A percentile compares a stretch with the other conserved stretches of the same genome.
Conservation (phyloP, 2,329 filamentous ascomycete species). For the Madurella fahalii region DNA sequence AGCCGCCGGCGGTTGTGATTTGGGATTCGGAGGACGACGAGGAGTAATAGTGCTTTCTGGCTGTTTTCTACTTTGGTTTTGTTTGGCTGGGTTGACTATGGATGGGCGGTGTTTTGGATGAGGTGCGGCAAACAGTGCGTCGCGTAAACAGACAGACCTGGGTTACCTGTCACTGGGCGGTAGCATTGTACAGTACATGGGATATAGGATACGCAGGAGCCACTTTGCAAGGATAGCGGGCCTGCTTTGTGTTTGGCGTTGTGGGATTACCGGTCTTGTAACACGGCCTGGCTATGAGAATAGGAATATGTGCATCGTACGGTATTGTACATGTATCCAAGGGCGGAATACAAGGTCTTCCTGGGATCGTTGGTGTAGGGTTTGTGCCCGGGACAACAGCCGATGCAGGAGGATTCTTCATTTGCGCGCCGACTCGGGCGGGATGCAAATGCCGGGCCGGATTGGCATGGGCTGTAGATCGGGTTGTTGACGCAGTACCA, state of each 20-base stretch:
- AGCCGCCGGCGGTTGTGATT: slow-evolving; percentile 30
- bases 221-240: too few species aligned
- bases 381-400: too few species aligned
- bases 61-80: background rate
- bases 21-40: slow-evolving; percentile 35
- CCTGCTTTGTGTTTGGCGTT: too few species aligned
- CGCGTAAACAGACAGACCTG: too few species aligned
- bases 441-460: background rate
- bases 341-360: too few species aligned
- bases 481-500: too few species aligned
- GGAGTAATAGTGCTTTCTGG: background rate
- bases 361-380: too few species aligned
- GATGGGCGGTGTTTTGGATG: background rate
- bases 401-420: background rate
- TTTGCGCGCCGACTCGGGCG: background rate
- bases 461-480: background rate
- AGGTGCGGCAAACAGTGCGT: background rate
- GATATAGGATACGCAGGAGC: background rate
- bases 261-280: too few species aligned
- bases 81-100: background rate
- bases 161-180: background rate
- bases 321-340: too few species aligned
- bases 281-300: too few species aligned
- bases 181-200: background rate
- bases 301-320: too few species aligned